Evolutionary conservation across 2,329 filamentous ascomycete species (phyloP).

Genomic region (Teratosphaeria epicoccoides): DNA sequence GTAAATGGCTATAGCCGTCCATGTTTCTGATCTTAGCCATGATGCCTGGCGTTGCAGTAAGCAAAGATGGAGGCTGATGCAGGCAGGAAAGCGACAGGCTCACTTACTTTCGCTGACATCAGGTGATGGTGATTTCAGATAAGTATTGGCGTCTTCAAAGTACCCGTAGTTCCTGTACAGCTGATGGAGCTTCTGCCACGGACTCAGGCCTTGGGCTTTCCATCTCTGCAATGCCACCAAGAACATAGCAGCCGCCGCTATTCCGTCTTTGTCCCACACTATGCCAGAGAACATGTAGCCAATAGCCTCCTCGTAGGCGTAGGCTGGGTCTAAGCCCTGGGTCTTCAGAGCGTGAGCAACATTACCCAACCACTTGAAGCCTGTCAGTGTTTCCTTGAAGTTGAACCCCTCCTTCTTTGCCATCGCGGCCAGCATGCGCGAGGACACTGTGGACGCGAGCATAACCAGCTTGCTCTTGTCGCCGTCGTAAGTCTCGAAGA

Average conservation of each 20-base stretch:
- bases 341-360: conserved; percentile 42
- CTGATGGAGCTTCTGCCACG: conserved; percentile 32
- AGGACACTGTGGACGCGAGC: conserved; percentile 54
- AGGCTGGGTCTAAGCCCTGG: conserved; percentile 42
- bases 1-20: background rate
- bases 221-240: conserved; percentile 45
- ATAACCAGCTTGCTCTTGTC: conserved; percentile 39
- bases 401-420: conserved; percentile 45
- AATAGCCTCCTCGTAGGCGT: conserved; percentile 55
- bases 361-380: conserved; percentile 60
- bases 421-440: conserved; percentile 50
- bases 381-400: conserved; percentile 52
- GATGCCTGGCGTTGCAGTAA: background rate
- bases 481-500: conserved; percentile 40
- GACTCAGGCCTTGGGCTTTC: conserved; percentile 43
- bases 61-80: background rate
- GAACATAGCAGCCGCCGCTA: conserved; percentile 50
- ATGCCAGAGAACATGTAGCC: conserved; percentile 56
- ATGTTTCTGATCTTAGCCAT: background rate
- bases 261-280: conserved; percentile 55
- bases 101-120: conserved; percentile 34
- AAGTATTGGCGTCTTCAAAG: conserved; percentile 54
- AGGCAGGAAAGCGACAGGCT: background rate
- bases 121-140: conserved; percentile 48
- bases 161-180: conserved; percentile 38